A percentile compares a stretch with the other conserved stretches of the same genome.
These are phyloP conservation scores for Tubosaeta sp. DNA, from an alignment of 768 basidiomycete species.

Conservation along the genomic window DNA sequence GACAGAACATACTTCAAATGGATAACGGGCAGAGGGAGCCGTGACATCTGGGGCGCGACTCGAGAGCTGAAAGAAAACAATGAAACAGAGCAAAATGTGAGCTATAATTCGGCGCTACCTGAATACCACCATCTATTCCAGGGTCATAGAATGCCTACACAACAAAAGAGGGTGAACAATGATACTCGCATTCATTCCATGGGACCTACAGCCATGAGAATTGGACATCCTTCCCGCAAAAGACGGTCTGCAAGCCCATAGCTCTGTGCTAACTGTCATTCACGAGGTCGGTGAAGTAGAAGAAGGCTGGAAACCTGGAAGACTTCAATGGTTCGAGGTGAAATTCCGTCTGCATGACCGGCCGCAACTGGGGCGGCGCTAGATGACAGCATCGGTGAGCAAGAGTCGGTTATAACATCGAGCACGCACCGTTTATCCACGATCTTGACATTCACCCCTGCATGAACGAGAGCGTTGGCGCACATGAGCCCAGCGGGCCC, in stretches of 20 bases:
- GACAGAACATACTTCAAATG: conserved; percentile 51
- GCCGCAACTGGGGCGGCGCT: conserved; percentile 16
- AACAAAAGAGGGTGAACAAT: not conserved
- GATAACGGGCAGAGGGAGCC: conserved; percentile 60
- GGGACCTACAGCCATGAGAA: conserved; percentile 59
- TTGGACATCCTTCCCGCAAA: conserved; percentile 55
- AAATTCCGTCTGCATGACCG: conserved; percentile 29
- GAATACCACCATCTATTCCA: conserved; percentile 52
- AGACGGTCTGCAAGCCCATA: conserved; percentile 68
- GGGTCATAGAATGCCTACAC: conserved; percentile 74
- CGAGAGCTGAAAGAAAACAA: conserved; percentile 42
- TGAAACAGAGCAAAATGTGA: not conserved
- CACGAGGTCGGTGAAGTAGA: not conserved
- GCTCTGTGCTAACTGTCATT: conserved; percentile 41
- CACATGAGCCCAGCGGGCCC: conserved; percentile 42
- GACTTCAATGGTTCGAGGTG: conserved; percentile 36
- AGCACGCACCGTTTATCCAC: conserved; percentile 36
- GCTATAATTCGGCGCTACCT: conserved; percentile 33
- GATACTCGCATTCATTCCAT: not conserved
- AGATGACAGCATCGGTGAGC: not conserved
- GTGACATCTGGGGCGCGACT: conserved; percentile 58
- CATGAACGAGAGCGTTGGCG: conserved; percentile 37
- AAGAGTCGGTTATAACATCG: not conserved
- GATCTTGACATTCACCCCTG: conserved; percentile 35
- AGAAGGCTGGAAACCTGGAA: conserved; percentile 34